Evolutionary conservation across 768 basidiomycete genomes (phyloP), one percentile per base, ranked within the genome.

Genomic region (Phaeotremella skinneri): DNA sequence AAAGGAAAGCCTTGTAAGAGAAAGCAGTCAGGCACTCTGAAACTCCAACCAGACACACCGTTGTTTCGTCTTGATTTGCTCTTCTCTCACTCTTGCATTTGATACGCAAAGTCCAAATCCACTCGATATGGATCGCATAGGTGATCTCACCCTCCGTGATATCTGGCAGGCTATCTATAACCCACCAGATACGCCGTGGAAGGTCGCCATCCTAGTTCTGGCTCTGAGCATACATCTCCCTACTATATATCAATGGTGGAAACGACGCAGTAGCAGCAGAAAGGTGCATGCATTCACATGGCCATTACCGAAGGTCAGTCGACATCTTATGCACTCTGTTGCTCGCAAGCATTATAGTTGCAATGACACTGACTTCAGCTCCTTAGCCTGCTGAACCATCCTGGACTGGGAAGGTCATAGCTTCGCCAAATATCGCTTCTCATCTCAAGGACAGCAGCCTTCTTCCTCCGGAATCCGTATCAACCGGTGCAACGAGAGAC

Each of bases 211-310:
- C 1, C 72, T 85, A 27, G 88, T 87, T 79, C 84, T 89, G 63
- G 87, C 83, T 37, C 80, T 87, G 58, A 88, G 89, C 42, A 89
- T 91, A 61, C 90, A 49, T 21, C 26, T 62, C 5, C 62, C 66
- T n/a, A 41, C n/a, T 85, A 81, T 81, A 90, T 26, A 87, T 91
- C 45, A 83, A 85, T 66, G 84, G 78, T 84, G 88, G 41, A 87
- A 89, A 75, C 84, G 86, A 69, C 85, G 84, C 66, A 82, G 85
- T 50, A 82, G 83, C 62, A 91, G 89, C 69, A 84, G 85, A 49
- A 84, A 88, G 0, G 82, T 90, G 2, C 81, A 83, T 1, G n/a
- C 30, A 0, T 92, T 94, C 77, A 72, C 79, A 37, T 81, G 82
- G 70, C 78, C 78, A 23, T 68, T 79, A 2, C 90, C 88, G 17